A percentile compares a stretch with the other conserved stretches of the same genome.
Evolutionary conservation across 805 yeast species (phyloP).

Genomic region (Saturnispora diversa): DNA sequence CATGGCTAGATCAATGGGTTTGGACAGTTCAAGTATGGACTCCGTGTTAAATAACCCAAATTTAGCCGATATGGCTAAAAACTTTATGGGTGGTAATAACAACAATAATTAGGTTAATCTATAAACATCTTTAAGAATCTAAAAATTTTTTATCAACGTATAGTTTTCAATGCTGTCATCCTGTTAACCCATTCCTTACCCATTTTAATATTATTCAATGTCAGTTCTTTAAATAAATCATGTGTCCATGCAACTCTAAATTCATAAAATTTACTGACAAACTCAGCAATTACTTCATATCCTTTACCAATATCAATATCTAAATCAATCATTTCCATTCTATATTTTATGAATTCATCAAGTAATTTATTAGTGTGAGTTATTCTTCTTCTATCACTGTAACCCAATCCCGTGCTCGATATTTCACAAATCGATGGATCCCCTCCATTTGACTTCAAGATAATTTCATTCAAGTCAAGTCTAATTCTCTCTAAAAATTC

Average conservation of each 20-base stretch:
- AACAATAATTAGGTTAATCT: conserved; percentile 15
- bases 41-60: conserved; percentile 78
- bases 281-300: conserved; percentile 60
- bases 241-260: conserved; percentile 39
- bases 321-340: conserved; percentile 35
- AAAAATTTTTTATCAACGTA: conserved; percentile 2
- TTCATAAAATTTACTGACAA: conserved; percentile 49
- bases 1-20: conserved; percentile 73
- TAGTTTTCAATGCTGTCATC: not conserved
- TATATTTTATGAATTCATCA: conserved; percentile 33
- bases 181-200: not conserved
- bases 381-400: conserved; percentile 46
- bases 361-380: conserved; percentile 39
- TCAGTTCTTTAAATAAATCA: conserved; percentile 32
- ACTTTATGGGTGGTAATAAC: conserved; percentile 45
- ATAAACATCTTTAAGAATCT: not conserved
- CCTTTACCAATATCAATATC: conserved; percentile 39
- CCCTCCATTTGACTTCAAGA: conserved; percentile 7
- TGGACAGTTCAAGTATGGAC: conserved; percentile 54
- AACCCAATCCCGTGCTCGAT: conserved; percentile 10
- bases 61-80: conserved; percentile 62
- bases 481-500: conserved; percentile 5
- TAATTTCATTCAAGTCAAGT: not conserved
- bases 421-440: not conserved
- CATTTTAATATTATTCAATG: conserved; percentile 18